A percentile compares a stretch with the other conserved stretches of the same genome.
phyloP scores from a whole-genome alignment of 176 grass and related monocot genomes.

The Aegilops sharonensis region DNA sequence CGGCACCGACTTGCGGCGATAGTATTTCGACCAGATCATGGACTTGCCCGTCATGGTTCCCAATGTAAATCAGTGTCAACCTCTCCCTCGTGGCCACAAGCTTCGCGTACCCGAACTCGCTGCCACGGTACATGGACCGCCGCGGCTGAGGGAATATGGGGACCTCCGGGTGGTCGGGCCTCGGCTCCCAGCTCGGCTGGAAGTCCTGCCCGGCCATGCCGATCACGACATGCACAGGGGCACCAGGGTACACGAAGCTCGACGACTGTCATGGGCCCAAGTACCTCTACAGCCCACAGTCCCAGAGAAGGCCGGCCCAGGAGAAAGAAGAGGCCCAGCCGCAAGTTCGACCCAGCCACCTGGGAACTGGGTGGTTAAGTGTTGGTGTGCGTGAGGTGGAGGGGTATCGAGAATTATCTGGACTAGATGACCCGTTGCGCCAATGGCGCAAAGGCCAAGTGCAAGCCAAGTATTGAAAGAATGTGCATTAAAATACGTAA shows the following conservation, averaged over 20 bases:
- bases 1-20: slow-evolving; percentile 6
- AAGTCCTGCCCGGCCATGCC: slow-evolving; percentile 85
- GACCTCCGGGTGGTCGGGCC: slow-evolving; percentile 52
- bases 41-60: slow-evolving; percentile 92
- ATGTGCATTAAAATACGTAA: too few relatives aligned
- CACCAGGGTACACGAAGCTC: slow-evolving; percentile 59
- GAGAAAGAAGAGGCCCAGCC: too few relatives aligned
- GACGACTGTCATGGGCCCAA: too few relatives aligned
- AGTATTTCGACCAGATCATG: slow-evolving; percentile 88
- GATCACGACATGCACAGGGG: slow-evolving; percentile 87
- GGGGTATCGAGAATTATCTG: too few relatives aligned
- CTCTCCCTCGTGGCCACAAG: slow-evolving; percentile 81
- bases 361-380: too few relatives aligned
- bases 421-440: too few relatives aligned
- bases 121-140: slow-evolving; percentile 74
- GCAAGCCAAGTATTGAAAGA: too few relatives aligned
- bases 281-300: too few relatives aligned
- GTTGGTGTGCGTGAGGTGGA: too few relatives aligned
- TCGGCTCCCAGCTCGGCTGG: slow-evolving; percentile 69
- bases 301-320: too few relatives aligned
- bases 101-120: slow-evolving; percentile 76
- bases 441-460: too few relatives aligned
- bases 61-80: slow-evolving; percentile 63
- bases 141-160: slow-evolving; percentile 81
- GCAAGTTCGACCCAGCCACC: too few relatives aligned